phyloP scores from a whole-genome alignment of 768 basidiomycete genomes.

The Basidioascus undulatus region DNA sequence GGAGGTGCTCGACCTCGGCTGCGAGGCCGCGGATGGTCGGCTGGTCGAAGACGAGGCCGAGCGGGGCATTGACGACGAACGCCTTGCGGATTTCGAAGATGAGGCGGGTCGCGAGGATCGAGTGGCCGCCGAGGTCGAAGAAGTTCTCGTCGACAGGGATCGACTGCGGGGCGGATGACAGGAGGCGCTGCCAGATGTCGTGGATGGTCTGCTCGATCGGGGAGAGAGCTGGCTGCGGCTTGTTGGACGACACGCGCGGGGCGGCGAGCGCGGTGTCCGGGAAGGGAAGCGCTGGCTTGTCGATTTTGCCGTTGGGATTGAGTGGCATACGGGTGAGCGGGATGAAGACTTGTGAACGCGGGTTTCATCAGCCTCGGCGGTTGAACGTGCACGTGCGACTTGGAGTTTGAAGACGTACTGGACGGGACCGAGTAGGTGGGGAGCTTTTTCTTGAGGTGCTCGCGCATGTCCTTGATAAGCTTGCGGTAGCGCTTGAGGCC shows the following conservation, averaged over 20 bases:
- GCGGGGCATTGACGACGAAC: slow-evolving; percentile 71
- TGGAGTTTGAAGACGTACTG: slow-evolving; percentile 26
- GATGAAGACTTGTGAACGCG: slow-evolving; percentile 73
- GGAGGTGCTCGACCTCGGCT: slow-evolving; percentile 43
- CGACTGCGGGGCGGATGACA: slow-evolving; percentile 40
- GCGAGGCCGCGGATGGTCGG: slow-evolving; percentile 66
- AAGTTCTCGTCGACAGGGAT: slow-evolving; percentile 82
- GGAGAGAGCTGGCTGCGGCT: slow-evolving; percentile 19
- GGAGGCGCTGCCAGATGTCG: slow-evolving; percentile 57
- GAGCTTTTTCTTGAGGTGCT: slow-evolving; percentile 86
- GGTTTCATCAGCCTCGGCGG: neutral
- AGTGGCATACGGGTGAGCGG: slow-evolving; percentile 87
- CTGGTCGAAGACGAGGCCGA: slow-evolving; percentile 73
- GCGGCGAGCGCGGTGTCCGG: slow-evolving; percentile 66
- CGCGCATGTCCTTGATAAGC: slow-evolving; percentile 78
- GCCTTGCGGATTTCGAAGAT: slow-evolving; percentile 88
- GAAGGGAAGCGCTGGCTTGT: slow-evolving; percentile 94
- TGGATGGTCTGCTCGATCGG: slow-evolving; percentile 60
- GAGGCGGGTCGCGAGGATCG: slow-evolving; percentile 86
- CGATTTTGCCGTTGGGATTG: slow-evolving; percentile 96
- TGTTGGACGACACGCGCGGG: slow-evolving; percentile 17
- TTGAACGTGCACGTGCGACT: neutral
- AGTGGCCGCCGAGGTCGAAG: slow-evolving; percentile 96
- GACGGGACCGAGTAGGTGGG: slow-evolving; percentile 85
- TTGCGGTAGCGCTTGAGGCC: slow-evolving; percentile 67